A percentile compares a stretch with the other conserved stretches of the same genome.
Conservation (phyloP, 805 yeast genomes). For the Candida peoriensis region DNA sequence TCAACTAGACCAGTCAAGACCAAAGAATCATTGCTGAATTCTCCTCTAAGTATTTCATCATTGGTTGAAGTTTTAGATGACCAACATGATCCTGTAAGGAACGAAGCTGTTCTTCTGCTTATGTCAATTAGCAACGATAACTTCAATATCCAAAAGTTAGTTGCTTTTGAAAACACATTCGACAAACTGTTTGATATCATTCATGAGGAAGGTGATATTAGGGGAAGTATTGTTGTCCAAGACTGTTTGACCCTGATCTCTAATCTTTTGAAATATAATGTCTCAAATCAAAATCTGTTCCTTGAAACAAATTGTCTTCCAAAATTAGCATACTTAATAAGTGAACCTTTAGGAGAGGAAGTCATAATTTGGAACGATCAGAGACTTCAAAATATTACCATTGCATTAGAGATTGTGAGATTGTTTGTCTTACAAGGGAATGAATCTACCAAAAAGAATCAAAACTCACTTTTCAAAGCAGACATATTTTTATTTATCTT, state of each 20-base stretch:
- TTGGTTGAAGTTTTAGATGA: constrained; percentile 61
- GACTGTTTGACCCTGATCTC: constrained; percentile 78
- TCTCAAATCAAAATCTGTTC: constrained; percentile 85
- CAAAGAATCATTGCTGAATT: constrained; percentile 63
- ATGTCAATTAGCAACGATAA: constrained; percentile 79
- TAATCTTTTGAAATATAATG: constrained; percentile 72
- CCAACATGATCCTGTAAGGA: constrained; percentile 77
- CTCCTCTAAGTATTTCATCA: constrained; percentile 77
- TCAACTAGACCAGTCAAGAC: constrained; percentile 70
- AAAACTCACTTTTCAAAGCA: constrained; percentile 50
- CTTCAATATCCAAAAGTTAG: constrained; percentile 82
- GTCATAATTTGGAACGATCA: constrained; percentile 73
- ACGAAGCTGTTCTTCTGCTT: constrained; percentile 79
- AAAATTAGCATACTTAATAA: constrained; percentile 54
- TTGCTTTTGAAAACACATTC: constrained; percentile 91
- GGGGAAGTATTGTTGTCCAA: constrained; percentile 86
- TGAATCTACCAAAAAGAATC: constrained; percentile 57
- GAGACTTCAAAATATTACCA: constrained; percentile 57
- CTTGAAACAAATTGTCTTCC: constrained; percentile 79
- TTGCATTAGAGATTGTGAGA: constrained; percentile 67
- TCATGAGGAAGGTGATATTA: constrained; percentile 80
- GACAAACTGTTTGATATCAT: constrained; percentile 77
- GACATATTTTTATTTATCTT: constrained; percentile 64
- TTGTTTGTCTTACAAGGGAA: constrained; percentile 71
- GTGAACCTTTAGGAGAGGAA: constrained; percentile 49